Evolutionary conservation across 192 early-diverging fungal species (phyloP).

Genomic region (Coemansia sp.): DNA sequence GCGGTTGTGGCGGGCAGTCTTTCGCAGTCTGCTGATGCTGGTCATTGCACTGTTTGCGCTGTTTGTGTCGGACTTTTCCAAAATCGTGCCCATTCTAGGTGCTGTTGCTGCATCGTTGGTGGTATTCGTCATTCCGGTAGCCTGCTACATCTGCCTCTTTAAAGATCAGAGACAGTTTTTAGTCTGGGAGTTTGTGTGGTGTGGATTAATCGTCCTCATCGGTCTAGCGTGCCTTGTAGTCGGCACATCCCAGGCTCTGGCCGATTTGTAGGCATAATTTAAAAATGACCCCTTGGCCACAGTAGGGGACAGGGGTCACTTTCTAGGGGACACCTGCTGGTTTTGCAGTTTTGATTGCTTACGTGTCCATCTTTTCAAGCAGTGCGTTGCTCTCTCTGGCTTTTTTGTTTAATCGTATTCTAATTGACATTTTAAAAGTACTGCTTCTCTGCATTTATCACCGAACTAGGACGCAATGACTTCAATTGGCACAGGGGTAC

Average conservation of each 20-base stretch:
- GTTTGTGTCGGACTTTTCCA: constrained; percentile 76
- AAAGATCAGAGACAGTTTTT: constrained; percentile 21
- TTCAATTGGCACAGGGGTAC: constrained; percentile 90
- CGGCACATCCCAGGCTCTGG: constrained; percentile 41
- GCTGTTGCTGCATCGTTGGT: constrained; percentile 71
- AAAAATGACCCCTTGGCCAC: constrained; percentile 3
- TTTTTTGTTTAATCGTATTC: background rate
- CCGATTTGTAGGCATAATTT: constrained; percentile 15
- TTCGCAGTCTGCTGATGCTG: constrained; percentile 61
- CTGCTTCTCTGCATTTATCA: background rate
- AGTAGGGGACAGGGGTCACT: constrained; percentile 13
- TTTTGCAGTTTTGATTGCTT: constrained; percentile 6
- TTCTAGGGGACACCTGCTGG: constrained; percentile 5
- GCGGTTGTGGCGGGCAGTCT: constrained; percentile 51
- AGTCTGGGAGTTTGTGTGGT: constrained; percentile 38
- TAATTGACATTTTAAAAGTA: constrained; percentile 1
- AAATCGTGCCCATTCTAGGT: constrained; percentile 80
- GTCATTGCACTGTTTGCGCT: constrained; percentile 61
- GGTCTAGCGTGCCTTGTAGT: constrained; percentile 46
- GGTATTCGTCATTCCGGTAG: constrained; percentile 82
- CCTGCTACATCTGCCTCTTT: constrained; percentile 71
- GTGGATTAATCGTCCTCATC: constrained; percentile 27
- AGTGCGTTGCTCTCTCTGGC: background rate
- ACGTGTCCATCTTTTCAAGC: constrained; percentile 7
- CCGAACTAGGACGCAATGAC: constrained; percentile 60